Conservation (phyloP, 768 basidiomycete species). For the Fistulinella prunicolor region DNA sequence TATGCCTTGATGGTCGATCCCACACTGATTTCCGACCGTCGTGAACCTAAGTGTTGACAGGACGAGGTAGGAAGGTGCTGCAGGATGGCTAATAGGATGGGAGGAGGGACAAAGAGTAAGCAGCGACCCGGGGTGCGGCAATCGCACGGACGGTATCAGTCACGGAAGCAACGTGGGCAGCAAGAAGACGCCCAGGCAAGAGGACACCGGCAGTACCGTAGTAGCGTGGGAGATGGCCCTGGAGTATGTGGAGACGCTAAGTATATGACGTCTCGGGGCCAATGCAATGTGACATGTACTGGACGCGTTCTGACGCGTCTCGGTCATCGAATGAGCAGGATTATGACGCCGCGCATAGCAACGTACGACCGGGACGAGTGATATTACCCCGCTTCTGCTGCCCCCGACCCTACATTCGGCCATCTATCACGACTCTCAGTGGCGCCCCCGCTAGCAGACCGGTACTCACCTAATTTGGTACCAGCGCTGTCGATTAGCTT, state of each 20-base stretch:
- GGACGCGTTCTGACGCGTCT: background rate
- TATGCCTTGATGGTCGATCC: conserved; percentile 23
- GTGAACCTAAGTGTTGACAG: background rate
- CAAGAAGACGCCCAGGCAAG: conserved; percentile 1
- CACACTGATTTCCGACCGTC: conserved; percentile 1
- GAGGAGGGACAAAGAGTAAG: no score
- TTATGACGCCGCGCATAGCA: background rate
- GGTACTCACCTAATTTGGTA: conserved; percentile 14
- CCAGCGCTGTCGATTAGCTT: background rate
- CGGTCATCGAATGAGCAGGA: conserved; percentile 3
- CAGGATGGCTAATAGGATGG: no score
- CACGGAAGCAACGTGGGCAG: conserved; percentile 24
- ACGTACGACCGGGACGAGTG: background rate
- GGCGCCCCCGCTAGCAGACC: conserved; percentile 6
- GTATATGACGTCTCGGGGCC: conserved; percentile 17
- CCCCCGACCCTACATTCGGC: background rate
- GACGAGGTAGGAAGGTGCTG: no score
- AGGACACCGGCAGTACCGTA: no score
- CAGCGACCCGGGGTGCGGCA: no score
- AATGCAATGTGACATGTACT: conserved; percentile 15
- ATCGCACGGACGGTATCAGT: background rate
- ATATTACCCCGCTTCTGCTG: background rate
- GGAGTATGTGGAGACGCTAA: conserved; percentile 8
- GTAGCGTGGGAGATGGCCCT: conserved; percentile 16
- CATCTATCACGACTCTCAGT: background rate